A percentile compares a stretch with the other conserved stretches of the same genome.
phyloP scores from a whole-genome alignment of 129 eudicot species.

The Ambrosia trifida region DNA sequence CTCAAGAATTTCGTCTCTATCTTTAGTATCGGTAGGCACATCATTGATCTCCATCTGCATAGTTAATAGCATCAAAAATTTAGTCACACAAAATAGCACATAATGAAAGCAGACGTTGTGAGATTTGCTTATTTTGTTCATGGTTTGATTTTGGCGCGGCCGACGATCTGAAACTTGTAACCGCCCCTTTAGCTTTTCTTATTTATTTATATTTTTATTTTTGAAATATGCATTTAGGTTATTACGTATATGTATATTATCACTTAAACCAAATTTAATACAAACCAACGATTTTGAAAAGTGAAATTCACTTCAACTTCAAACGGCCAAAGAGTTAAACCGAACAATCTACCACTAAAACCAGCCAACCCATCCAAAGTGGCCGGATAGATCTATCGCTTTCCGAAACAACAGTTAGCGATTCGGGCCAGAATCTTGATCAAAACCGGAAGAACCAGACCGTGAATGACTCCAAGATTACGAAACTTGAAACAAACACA shows the following conservation, averaged over 20 bases:
- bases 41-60: slow-evolving; percentile 65
- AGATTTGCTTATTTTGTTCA: background rate
- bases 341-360: background rate
- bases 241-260: background rate
- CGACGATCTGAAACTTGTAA: background rate
- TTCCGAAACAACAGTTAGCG: background rate
- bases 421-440: background rate
- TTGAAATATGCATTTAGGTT: background rate
- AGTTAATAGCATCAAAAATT: background rate
- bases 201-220: background rate
- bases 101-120: background rate
- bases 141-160: background rate
- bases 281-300: background rate
- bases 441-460: background rate
- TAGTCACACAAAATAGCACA: background rate
- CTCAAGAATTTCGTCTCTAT: slow-evolving; percentile 84
- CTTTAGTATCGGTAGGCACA: slow-evolving; percentile 79
- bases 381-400: background rate
- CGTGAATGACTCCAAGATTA: background rate
- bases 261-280: background rate
- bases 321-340: background rate
- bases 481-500: background rate
- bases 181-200: background rate
- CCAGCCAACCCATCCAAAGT: background rate
- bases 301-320: background rate